These are phyloP conservation scores for Leptodontidium sp. DNA, from an alignment of 2,329 filamentous ascomycete genomes.

Conservation along the genomic window DNA sequence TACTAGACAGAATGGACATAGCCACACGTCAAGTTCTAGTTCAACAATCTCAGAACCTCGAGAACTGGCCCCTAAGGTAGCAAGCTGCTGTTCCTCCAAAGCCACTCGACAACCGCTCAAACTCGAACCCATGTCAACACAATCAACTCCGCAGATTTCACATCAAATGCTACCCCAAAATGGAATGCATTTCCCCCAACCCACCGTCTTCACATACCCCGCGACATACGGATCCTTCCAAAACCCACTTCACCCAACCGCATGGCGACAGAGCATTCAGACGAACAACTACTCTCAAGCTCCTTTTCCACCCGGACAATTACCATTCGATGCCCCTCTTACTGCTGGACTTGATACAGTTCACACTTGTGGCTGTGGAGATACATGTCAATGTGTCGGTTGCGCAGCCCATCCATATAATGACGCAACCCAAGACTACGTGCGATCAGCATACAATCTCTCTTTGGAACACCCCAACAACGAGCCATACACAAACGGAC, in stretches of 20 bases:
- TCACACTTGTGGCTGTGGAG: constrained; percentile 69
- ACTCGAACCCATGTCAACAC: constrained; percentile 29
- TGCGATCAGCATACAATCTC: constrained; percentile 55
- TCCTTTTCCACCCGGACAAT: constrained; percentile 27
- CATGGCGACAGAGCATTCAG: constrained; percentile 59
- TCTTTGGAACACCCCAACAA: constrained; percentile 32
- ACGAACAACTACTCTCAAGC: constrained; percentile 49
- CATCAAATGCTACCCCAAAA: constrained; percentile 38
- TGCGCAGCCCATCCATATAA: constrained; percentile 75
- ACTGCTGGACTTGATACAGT: constrained; percentile 46
- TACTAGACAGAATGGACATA: constrained; percentile 36
- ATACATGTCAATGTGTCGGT: constrained; percentile 71
- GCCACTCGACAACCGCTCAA: constrained; percentile 28
- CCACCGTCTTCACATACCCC: constrained; percentile 61
- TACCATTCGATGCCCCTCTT: constrained; percentile 46
- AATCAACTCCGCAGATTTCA: constrained; percentile 40
- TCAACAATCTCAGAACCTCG: constrained; percentile 13
- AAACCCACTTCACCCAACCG: constrained; percentile 62
- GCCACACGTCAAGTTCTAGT: constrained; percentile 38
- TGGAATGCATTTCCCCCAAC: constrained; percentile 48
- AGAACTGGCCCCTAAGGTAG: constrained; percentile 31
- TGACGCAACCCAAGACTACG: constrained; percentile 63
- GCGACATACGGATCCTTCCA: constrained; percentile 62
- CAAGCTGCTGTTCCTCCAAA: constrained; percentile 52
- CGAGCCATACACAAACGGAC: constrained; percentile 35